These are phyloP conservation scores for Didymella exigua DNA, from an alignment of 2,329 filamentous ascomycete genomes.

Conservation along the genomic window DNA sequence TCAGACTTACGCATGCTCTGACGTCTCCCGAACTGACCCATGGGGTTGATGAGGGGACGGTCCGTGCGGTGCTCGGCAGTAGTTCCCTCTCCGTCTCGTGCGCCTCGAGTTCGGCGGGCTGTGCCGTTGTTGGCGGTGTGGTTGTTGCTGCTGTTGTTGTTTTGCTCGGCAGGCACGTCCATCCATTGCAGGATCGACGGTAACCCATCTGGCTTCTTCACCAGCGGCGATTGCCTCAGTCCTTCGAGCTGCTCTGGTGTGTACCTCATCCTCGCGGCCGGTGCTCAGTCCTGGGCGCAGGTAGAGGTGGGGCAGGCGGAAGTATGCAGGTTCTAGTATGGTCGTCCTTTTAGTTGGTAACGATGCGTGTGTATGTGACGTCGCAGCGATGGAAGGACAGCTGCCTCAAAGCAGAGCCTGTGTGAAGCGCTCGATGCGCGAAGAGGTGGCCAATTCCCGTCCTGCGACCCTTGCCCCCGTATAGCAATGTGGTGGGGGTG, in stretches of 20 bases:
- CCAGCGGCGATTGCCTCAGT: conserved; percentile 81
- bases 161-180: conserved; percentile 65
- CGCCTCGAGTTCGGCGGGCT: conserved; percentile 32
- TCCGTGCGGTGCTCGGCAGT: conserved; percentile 36
- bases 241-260: conserved; percentile 75
- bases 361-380: conserved; percentile 12
- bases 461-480: conserved; percentile 16
- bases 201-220: conserved; percentile 76
- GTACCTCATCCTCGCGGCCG: conserved; percentile 58
- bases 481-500: conserved; percentile 19
- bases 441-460: conserved; percentile 17
- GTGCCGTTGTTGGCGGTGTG: conserved; percentile 26
- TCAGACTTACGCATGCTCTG: conserved; percentile 54
- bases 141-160: conserved; percentile 31
- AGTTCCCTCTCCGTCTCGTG: conserved; percentile 36
- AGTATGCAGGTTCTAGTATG: conserved; percentile 5
- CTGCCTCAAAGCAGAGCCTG: conserved; percentile 26
- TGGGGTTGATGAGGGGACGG: conserved; percentile 43
- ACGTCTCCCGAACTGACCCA: conserved; percentile 45
- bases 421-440: conserved; percentile 24
- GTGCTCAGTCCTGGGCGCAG: conserved; percentile 13
- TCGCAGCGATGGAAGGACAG: conserved; percentile 15
- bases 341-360: neutral
- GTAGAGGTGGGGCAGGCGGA: conserved; percentile 24
- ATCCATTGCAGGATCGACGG: conserved; percentile 94